A percentile compares a stretch with the other conserved stretches of the same genome.
Conservation (phyloP, 805 yeast species). For the Cyberlindnera saturnus region DNA sequence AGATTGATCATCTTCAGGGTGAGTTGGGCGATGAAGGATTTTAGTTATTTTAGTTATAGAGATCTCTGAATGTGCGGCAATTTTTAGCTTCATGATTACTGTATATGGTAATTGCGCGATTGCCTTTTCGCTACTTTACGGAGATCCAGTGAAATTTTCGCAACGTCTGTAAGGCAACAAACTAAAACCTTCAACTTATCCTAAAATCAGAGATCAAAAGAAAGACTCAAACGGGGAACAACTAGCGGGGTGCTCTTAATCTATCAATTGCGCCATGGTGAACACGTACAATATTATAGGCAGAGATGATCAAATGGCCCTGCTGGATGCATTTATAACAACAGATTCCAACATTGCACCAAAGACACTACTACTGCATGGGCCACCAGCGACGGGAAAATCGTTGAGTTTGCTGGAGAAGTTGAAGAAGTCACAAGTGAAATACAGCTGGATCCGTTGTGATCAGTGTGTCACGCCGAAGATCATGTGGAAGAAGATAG, state of each 20-base stretch:
- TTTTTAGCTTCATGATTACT: no score
- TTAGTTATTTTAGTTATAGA: slow-evolving; percentile 15
- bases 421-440: slow-evolving; percentile 5
- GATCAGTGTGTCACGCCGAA: slow-evolving; percentile 23
- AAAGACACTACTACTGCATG: slow-evolving; percentile 8
- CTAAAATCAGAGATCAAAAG: no score
- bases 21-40: slow-evolving; percentile 54
- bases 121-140: no score
- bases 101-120: no score
- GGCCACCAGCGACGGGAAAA: slow-evolving; percentile 22
- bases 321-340: slow-evolving; percentile 14
- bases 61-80: neutral
- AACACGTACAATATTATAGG: slow-evolving; percentile 2
- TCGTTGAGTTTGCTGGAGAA: slow-evolving; percentile 11
- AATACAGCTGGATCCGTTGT: slow-evolving; percentile 17
- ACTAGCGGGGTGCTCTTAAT: no score
- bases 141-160: no score
- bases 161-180: neutral
- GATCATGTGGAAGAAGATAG: slow-evolving; percentile 18
- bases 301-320: slow-evolving; percentile 14
- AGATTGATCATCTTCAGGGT: slow-evolving; percentile 21
- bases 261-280: neutral
- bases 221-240: no score
- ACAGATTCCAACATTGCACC: slow-evolving; percentile 6
- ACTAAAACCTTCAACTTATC: neutral